Percentiles rank a stretch among this genome's conserved stretches.
Evolutionary conservation across 441 rosid genomes (phyloP).

Genomic region (Mallotus repandus): DNA sequence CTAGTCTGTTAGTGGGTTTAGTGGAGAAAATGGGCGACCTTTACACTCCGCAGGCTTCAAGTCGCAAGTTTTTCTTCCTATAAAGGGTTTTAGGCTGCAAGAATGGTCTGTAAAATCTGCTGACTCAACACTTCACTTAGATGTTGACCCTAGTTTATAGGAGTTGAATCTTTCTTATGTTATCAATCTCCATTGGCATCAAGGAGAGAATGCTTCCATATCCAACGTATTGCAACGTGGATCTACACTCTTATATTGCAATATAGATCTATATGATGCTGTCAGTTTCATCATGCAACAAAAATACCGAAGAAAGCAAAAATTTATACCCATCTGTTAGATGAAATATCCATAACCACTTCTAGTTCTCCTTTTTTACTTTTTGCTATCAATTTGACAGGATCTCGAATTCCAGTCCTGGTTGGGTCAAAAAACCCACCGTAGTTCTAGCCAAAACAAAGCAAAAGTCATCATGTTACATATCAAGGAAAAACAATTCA

Average conservation of each 20-base stretch:
- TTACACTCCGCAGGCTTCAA: too few species aligned
- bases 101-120: too few species aligned
- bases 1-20: too few species aligned
- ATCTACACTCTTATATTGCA: slow-evolving; percentile 88
- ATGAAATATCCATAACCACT: slow-evolving; percentile 35
- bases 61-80: too few species aligned
- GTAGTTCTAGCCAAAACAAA: slow-evolving; percentile 39
- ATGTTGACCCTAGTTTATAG: too few species aligned
- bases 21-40: too few species aligned
- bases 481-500: neutral
- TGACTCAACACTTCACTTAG: too few species aligned
- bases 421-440: slow-evolving; percentile 42
- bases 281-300: slow-evolving; percentile 11
- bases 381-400: slow-evolving; percentile 28
- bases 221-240: too few species aligned
- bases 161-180: too few species aligned
- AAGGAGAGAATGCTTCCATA: slow-evolving; percentile 94
- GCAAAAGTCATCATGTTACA: neutral
- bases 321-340: slow-evolving; percentile 57
- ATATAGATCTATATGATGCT: slow-evolving; percentile 97
- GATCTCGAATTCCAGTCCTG: slow-evolving; percentile 29
- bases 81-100: too few species aligned
- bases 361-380: slow-evolving; percentile 16
- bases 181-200: slow-evolving; percentile 75
- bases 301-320: too few species aligned